Percentiles rank a stretch among this genome's conserved stretches.
Evolutionary conservation across 2,329 filamentous ascomycete genomes (phyloP).

Genomic region (Escovopsis sp.): DNA sequence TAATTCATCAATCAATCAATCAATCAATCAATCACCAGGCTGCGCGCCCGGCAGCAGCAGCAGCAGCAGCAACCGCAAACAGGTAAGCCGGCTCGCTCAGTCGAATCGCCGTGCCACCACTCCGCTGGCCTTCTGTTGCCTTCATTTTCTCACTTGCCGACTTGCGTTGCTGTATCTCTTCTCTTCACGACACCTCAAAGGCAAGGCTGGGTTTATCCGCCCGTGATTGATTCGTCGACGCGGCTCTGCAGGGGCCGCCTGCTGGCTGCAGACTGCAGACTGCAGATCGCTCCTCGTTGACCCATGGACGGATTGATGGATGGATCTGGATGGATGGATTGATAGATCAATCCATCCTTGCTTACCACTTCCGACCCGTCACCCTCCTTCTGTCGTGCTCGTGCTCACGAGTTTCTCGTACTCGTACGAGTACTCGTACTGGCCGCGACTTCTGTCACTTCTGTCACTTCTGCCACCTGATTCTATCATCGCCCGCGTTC

Average conservation of each 20-base stretch:
- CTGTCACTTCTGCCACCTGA: no score
- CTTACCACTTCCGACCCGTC: no score
- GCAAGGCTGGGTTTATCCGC: slow-evolving; percentile 3
- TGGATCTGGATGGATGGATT: no score
- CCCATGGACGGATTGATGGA: no score
- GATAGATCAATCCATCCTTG: no score
- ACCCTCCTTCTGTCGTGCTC: no score
- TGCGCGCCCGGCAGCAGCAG: background rate
- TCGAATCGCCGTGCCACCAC: no score
- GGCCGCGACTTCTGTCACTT: no score
- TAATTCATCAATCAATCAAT: background rate
- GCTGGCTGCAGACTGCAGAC: background rate
- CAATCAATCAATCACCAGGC: background rate
- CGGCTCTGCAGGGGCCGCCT: slow-evolving; percentile 1
- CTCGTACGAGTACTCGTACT: no score
- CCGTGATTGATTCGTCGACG: slow-evolving; percentile 1
- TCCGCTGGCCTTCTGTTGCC: slow-evolving; percentile 12
- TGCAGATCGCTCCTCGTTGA: no score
- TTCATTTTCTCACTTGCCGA: slow-evolving; percentile 18
- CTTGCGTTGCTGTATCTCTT: slow-evolving; percentile 3
- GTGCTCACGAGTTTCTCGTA: no score
- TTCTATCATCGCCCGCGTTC: no score
- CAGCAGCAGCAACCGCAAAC: slow-evolving; percentile 9
- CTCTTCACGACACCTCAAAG: background rate
- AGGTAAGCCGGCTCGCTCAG: slow-evolving; percentile 19